Base-by-base conservation (phyloP, 805 yeast species). In the Candida quercuum region DNA sequence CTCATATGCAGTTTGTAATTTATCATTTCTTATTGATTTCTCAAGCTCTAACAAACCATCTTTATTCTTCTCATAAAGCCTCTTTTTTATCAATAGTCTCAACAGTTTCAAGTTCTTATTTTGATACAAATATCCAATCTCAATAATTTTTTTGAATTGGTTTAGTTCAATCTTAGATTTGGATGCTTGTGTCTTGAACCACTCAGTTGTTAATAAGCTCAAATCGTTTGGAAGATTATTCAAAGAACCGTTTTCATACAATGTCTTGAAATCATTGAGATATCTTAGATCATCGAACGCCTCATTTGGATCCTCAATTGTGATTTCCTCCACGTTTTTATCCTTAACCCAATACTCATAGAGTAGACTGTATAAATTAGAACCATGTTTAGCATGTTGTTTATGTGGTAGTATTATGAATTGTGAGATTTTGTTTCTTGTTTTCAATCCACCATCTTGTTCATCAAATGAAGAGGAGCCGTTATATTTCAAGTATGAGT, bases 261-360 rank as follows among this genome's bases (percentile, higher is more conserved):
- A 56, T 48, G 80, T 63, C 40, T 63, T 60, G 47, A 87, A 65
- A 53, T 93, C 98, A 45, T 79, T 72, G 23, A 91, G 66, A 56
- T 93, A 97, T 41, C 99, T 71, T 47, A 93, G 65, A 53, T 86
- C 94, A 54, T 93, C 99, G 61, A 93, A 91, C 25, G 78, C 76
- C 55, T 88, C 96, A 53, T 83, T 85, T 3, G 98, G 98, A 57
- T 93, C 99, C 57, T 93, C 98, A 4, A 93, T 87, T 0, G 91
- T 86, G 28, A 93, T 71, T 49, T 89, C 95, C 24, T 64, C 60
- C 18, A 88, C 76, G 2, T 52, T 42, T 0, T 56, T 51, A 45
- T 85, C 83, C 0, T 52, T 46, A 3, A 67, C 48, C 84, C 95
- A 87, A 32, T 57, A 44, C 2, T 69, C 63, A 38, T 74, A 68